Conservation (phyloP, 805 yeast genomes). For the Saturnispora zaruensis region DNA sequence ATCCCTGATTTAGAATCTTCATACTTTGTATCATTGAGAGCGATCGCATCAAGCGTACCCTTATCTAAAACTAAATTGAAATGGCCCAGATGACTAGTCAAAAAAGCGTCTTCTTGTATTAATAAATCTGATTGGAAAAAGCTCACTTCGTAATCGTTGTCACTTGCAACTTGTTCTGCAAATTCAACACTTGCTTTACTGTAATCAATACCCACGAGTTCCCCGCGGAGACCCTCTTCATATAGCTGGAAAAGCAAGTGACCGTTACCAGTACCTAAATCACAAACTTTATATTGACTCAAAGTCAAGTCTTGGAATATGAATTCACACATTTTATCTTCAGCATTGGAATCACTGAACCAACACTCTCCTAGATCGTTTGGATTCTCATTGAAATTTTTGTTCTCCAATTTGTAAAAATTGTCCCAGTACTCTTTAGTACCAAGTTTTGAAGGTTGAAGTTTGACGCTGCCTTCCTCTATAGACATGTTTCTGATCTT, state of each 20-base stretch:
- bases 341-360: slow-evolving; percentile 96
- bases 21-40: slow-evolving; percentile 56
- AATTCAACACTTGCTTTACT: slow-evolving; percentile 72
- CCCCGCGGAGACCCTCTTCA: slow-evolving; percentile 47
- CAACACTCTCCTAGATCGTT: slow-evolving; percentile 92
- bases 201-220: slow-evolving; percentile 75
- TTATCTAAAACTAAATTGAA: slow-evolving; percentile 83
- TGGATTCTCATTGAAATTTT: slow-evolving; percentile 63
- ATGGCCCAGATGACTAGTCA: slow-evolving; percentile 22
- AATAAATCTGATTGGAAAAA: slow-evolving; percentile 71
- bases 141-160: slow-evolving; percentile 29
- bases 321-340: slow-evolving; percentile 69
- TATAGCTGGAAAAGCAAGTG: slow-evolving; percentile 65
- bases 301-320: slow-evolving; percentile 42
- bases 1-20: slow-evolving; percentile 39
- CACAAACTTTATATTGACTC: slow-evolving; percentile 38
- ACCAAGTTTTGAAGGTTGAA: slow-evolving; percentile 77
- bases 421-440: slow-evolving; percentile 89
- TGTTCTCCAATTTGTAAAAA: slow-evolving; percentile 65
- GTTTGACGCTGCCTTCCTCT: slow-evolving; percentile 25
- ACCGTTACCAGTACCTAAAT: slow-evolving; percentile 96
- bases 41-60: slow-evolving; percentile 96
- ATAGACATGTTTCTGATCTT: background rate
- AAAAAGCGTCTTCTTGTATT: slow-evolving; percentile 29
- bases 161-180: slow-evolving; percentile 50